Base-by-base conservation (phyloP, 164 flowering plant genomes). In the Buxus sempervirens region DNA sequence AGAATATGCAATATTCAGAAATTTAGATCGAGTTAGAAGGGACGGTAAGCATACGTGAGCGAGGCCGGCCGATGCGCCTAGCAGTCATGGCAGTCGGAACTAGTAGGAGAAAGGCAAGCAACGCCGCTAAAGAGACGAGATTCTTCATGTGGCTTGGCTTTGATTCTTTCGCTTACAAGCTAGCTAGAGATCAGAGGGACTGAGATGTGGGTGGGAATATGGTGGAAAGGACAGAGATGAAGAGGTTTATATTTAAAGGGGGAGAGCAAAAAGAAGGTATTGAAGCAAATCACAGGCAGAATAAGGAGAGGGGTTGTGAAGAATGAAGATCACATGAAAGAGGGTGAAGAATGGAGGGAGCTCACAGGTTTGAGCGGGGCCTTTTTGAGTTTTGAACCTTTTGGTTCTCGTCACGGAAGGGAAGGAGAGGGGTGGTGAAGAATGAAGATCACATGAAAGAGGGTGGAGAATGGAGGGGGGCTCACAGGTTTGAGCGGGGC, bases 231-330 rank as follows among this genome's bases (percentile, higher is more conserved):
- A 10, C 14, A 69, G 15, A 32, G 26, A 21, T 27, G 41, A 57
- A 62, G 42, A 9, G 21, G 38, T 22, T 9, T 24, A 41, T 60
- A 64, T 76, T 12, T 61, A 68, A 48, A 72, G 61, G 69, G 38
- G 23, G 18, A 45, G 32, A 1, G 10, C 2, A 27, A 21, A n/a
- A 45, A 20, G 60, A 53, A 18, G 45, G 73, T 75, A 83, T 80
- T 85, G 86, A 83, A 80, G 79, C 68, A 63, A 70, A 73, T 82
- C 83, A 82, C 83, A 83, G 77, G 72, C 60, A 45, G 64, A 41
- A 70, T 25, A 70, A 24, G 79, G 64, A 1, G 67, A 42, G 28
- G 58, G 7, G 8, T 21, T 41, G 69, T 25, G 54, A 21, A 58
- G 53, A 61, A 68, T 28, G 36, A 26, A 56, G 66, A 61, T 75